Percentiles rank a stretch among this genome's conserved stretches.
Evolutionary conservation across 2,329 filamentous ascomycete species (phyloP).

Genomic region (Nothophoma quercina): DNA sequence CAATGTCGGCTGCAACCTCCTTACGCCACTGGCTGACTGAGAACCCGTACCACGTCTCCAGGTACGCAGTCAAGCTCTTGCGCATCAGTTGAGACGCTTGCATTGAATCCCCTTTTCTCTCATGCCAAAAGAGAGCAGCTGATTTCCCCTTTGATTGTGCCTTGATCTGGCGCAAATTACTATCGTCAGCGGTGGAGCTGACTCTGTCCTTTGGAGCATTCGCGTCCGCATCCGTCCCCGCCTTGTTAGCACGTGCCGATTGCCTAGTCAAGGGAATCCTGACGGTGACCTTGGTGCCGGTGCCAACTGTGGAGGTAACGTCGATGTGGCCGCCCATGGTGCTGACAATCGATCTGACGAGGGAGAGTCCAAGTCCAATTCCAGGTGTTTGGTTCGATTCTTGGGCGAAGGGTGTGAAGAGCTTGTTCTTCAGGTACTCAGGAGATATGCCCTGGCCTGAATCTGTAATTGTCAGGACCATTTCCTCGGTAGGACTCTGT

Average conservation of each 20-base stretch:
- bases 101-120: neutral
- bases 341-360: conserved; percentile 28
- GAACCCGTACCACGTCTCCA: conserved; percentile 29
- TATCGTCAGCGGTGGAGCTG: neutral
- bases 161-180: neutral
- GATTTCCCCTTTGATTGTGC: neutral
- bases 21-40: conserved; percentile 2
- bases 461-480: conserved; percentile 39
- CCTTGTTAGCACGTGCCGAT: neutral
- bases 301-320: conserved; percentile 13
- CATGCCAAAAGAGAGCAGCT: conserved; percentile 1
- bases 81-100: conserved; percentile 13
- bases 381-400: conserved; percentile 29
- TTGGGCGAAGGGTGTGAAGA: conserved; percentile 32
- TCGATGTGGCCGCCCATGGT: conserved; percentile 26
- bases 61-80: conserved; percentile 16
- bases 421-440: conserved; percentile 26
- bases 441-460: conserved; percentile 32
- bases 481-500: conserved; percentile 47
- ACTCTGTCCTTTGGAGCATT: no score
- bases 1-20: neutral
- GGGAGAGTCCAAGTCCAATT: conserved; percentile 30
- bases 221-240: neutral
- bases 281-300: conserved; percentile 14
- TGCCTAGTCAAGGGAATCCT: conserved; percentile 6